A percentile compares a stretch with the other conserved stretches of the same genome.
These are phyloP conservation scores for Paramyrothecium sp. DNA, from an alignment of 2,329 filamentous ascomycete species.

Conservation along the genomic window DNA sequence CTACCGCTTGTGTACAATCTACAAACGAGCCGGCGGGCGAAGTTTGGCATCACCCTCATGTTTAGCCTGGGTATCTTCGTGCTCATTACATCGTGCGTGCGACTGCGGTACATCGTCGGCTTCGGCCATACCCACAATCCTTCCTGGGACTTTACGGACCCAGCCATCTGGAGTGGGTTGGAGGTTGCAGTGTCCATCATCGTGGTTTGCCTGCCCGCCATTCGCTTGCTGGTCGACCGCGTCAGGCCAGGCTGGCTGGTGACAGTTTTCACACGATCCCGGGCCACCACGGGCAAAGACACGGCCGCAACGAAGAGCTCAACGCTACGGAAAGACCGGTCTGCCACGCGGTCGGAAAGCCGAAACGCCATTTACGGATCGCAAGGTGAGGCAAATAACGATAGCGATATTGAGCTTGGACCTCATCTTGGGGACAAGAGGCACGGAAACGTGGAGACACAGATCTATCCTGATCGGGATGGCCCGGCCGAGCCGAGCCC, in stretches of 20 bases:
- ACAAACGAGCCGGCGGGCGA: constrained; percentile 38
- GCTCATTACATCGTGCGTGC: constrained; percentile 31
- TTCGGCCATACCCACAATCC: constrained; percentile 34
- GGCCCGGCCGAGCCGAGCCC: constrained; percentile 3
- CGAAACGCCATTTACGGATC: background rate
- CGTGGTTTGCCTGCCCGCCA: constrained; percentile 37
- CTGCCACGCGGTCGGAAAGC: background rate
- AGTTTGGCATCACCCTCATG: constrained; percentile 39
- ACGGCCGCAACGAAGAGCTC: background rate
- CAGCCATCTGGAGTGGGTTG: constrained; percentile 40
- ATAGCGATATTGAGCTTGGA: constrained; percentile 20
- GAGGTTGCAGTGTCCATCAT: constrained; percentile 41
- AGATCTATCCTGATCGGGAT: constrained; percentile 22
- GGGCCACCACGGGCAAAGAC: background rate
- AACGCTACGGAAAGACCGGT: background rate
- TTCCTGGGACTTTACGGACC: constrained; percentile 39
- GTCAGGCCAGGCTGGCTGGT: background rate
- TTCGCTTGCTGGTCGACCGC: constrained; percentile 26
- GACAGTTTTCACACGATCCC: background rate
- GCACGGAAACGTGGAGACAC: constrained; percentile 26
- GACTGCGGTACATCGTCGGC: constrained; percentile 30
- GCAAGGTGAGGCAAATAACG: constrained; percentile 8
- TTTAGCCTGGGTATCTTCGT: constrained; percentile 42
- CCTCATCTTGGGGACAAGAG: constrained; percentile 27
- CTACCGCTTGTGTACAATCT: constrained; percentile 38